A percentile compares a stretch with the other conserved stretches of the same genome.
Evolutionary conservation across 208 protist species (phyloP).

Genomic region (Crithidia sp.): DNA sequence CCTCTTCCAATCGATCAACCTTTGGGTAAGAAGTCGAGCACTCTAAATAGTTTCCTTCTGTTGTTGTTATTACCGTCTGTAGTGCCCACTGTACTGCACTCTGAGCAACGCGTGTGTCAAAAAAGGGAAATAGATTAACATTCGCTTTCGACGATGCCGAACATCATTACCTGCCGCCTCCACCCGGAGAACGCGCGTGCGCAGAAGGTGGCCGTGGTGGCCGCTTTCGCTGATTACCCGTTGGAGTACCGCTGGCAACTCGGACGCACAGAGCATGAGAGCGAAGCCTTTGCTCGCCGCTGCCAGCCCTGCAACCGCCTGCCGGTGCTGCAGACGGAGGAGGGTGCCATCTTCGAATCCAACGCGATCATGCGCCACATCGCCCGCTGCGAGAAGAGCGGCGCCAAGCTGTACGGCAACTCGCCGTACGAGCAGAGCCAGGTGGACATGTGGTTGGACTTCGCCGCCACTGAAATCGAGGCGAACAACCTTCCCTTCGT

Average conservation of each 20-base stretch:
- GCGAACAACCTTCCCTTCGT: constrained; percentile 42
- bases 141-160: neutral
- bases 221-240: constrained; percentile 67
- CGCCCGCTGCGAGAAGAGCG: constrained; percentile 62
- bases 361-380: constrained; percentile 88
- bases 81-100: too few species aligned
- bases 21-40: too few species aligned
- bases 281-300: constrained; percentile 55
- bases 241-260: constrained; percentile 38
- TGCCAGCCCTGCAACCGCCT: constrained; percentile 70
- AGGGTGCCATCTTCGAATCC: constrained; percentile 88
- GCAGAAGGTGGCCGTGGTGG: constrained; percentile 69
- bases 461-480: constrained; percentile 70
- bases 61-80: too few species aligned
- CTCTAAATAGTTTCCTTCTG: too few species aligned
- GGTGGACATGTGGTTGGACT: constrained; percentile 92
- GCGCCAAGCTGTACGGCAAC: constrained; percentile 70
- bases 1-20: too few species aligned
- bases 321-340: constrained; percentile 78
- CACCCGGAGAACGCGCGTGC: constrained; percentile 54
- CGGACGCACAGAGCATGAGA: constrained; percentile 69
- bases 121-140: neutral
- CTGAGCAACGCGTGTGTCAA: too few species aligned
- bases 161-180: neutral
- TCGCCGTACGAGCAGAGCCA: constrained; percentile 75